Evolutionary conservation across 371 early-diverging fungal species (phyloP), one percentile per base, ranked within the genome.

Genomic region (Circinella minor): DNA sequence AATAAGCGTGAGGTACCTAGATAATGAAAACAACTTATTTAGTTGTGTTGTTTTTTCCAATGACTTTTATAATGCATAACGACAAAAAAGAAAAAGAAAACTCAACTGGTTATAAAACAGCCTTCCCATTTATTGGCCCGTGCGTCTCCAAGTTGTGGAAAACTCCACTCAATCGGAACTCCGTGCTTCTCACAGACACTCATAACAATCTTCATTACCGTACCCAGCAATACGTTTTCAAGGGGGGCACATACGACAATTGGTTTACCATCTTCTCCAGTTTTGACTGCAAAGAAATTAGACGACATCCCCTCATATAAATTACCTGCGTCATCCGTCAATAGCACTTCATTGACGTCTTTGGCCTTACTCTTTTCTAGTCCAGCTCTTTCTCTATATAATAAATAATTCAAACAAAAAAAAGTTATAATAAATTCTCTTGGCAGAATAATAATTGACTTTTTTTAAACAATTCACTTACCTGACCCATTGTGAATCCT

Each of bases 401-500:
- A 15, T 34, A 9, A 43, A 36, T 37, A 14, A 34, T 36, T n/a
- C 39, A 39, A 6, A 6, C 10, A 34, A 13, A 13, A 65, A 39
- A 38, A 20, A 63, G n/a, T n/a, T n/a, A n/a, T n/a, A n/a, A 27
- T 27, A 27, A 27, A 27, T 27, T 27, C 2, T 27, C 27, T 27
- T 27, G 27, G 27, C 2, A 27, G 27, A 27, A 27, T 27, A 27
- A 27, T 27, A 27, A 27, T 27, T 27, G 27, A 27, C n/a, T n/a
- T 27, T 27, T 2, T 27, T 27, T 27, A 27, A 2, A 27, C 27
- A 27, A 27, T 27, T 27, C 38, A 37, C 64, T 10, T 83, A 86
- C 87, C 85, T 73, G 20, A 90, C 86, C 91, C 91, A 90, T 70
- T 86, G 84, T 0, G 91, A 87, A 65, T 90, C 88, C 74, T 90